Base-by-base conservation (phyloP, 225 moss, liverwort and hornwort genomes). In the Polytrichum commune region DNA sequence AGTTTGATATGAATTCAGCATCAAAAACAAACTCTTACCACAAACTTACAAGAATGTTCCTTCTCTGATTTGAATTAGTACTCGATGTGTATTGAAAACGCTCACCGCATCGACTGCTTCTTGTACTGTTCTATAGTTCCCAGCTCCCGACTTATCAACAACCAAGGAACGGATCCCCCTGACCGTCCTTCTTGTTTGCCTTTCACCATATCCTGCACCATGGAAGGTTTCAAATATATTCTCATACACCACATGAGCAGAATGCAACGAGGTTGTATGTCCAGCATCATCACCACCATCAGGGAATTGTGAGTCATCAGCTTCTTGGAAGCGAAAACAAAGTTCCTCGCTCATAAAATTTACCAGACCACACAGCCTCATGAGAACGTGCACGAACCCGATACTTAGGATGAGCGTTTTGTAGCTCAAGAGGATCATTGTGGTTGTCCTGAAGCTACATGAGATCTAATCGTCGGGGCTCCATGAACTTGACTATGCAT, bases 41-140 rank as follows among this genome's bases (percentile, higher is more conserved):
- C n/a, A 32, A 33, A 70, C 70, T 58, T 60, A 70, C 70, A 57
- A 22, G 33, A 68, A 75, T 35, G 5, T 38, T 54, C 75, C 75
- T 62, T 57, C 27, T 25, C 57, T 32, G 23, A 75, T 61, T 6
- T 55, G 5, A 55, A 75, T 75, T 5, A 33, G 68, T n/a, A 69
- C 68, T 24, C 68, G 32, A 18, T 20, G 25, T 5, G 35, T 35
- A n/a, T 69, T 75, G 24, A 20, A 18, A 35, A 1, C 58, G 3
- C 30, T 56, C 24, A 75, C 75, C 29, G 68, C 29, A 27, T 75
- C 60, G 4, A 75, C 67, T 4, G 75, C 75, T 27, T 1, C 68
- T 58, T 75, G 75, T 16, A 75, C 75, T 30, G 58, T 75, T 33
- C 0, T 57, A 24, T 30, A 68, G 66, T 60, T 32, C 24, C 75